Conservation (phyloP, 768 basidiomycete genomes). For the Pulveroboletus sp. region DNA sequence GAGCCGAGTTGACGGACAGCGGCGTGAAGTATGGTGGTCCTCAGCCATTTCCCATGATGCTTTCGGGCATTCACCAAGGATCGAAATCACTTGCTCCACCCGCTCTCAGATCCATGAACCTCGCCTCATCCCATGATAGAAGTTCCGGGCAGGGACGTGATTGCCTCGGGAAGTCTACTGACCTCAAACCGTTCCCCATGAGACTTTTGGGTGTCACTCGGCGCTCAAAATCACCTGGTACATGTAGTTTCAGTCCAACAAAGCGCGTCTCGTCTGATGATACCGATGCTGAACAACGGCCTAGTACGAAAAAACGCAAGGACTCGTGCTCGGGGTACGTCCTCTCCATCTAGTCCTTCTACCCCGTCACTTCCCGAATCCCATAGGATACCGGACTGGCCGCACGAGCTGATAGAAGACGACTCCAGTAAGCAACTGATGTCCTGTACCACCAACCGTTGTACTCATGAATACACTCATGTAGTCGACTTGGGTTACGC, state of each 20-base stretch:
- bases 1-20: background rate
- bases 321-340: slow-evolving; percentile 19
- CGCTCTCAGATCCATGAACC: no score
- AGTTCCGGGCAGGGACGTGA: background rate
- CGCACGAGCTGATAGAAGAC: slow-evolving; percentile 31
- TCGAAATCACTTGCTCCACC: no score
- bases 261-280: slow-evolving; percentile 36
- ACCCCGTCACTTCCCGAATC: no score
- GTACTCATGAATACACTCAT: background rate
- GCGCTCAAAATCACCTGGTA: slow-evolving; percentile 27
- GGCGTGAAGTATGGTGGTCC: background rate
- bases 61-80: slow-evolving; percentile 38
- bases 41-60: slow-evolving; percentile 48
- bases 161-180: background rate
- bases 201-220: slow-evolving; percentile 40
- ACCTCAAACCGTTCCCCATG: slow-evolving; percentile 45
- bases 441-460: background rate
- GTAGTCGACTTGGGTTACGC: slow-evolving; percentile 49
- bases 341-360: background rate
- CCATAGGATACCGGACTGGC: slow-evolving; percentile 11
- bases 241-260: slow-evolving; percentile 5
- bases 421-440: slow-evolving; percentile 37
- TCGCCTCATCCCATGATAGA: no score
- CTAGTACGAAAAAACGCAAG: slow-evolving; percentile 32
- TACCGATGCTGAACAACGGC: slow-evolving; percentile 27